Conservation (phyloP, 2,329 filamentous ascomycete species). For the Apiospora sp. region DNA sequence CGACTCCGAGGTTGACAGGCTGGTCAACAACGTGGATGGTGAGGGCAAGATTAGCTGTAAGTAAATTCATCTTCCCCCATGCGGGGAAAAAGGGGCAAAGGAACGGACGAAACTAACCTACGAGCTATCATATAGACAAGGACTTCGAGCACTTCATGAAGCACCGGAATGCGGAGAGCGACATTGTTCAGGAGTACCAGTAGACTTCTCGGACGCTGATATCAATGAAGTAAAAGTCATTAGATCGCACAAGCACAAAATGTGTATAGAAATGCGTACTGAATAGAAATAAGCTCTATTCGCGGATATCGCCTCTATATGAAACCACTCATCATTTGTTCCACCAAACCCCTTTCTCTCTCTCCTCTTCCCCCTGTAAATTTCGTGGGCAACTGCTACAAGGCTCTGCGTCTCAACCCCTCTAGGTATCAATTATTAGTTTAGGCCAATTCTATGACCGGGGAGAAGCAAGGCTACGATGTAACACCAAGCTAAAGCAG, state of each 20-base stretch:
- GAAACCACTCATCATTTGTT: too few relatives aligned
- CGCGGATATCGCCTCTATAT: too few relatives aligned
- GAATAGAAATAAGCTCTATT: neutral
- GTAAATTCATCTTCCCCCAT: slow-evolving; percentile 25
- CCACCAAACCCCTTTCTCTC: too few relatives aligned
- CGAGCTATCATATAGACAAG: slow-evolving; percentile 36
- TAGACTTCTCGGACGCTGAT: neutral
- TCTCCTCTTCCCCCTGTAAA: too few relatives aligned
- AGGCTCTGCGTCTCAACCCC: too few relatives aligned
- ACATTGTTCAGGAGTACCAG: slow-evolving; percentile 24
- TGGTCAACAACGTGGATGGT: slow-evolving; percentile 45
- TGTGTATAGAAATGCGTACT: neutral
- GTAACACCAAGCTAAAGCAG: too few relatives aligned
- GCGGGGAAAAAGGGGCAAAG: neutral
- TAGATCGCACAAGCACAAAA: neutral
- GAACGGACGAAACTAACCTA: slow-evolving; percentile 1
- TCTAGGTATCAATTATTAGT: too few relatives aligned
- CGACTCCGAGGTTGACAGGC: slow-evolving; percentile 44
- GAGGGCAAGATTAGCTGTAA: slow-evolving; percentile 47
- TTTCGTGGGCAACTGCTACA: too few relatives aligned
- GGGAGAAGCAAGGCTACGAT: too few relatives aligned
- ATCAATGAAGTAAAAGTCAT: neutral
- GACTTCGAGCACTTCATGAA: slow-evolving; percentile 47
- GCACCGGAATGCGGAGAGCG: slow-evolving; percentile 40
- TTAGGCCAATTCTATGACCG: too few relatives aligned